Base-by-base conservation (phyloP, 352 stramenopile species). In the Phytophthora aleatoria region DNA sequence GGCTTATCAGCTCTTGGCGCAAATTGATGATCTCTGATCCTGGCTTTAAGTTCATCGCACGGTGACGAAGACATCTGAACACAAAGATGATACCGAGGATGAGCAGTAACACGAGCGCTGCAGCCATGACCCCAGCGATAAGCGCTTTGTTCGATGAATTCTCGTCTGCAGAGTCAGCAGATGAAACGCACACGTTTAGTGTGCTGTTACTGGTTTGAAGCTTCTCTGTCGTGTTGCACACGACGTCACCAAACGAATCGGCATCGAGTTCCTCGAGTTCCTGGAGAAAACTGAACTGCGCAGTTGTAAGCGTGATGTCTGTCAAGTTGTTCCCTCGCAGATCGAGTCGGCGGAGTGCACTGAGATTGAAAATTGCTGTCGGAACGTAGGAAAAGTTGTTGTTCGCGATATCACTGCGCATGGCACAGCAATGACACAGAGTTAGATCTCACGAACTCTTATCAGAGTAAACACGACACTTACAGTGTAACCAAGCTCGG, bases 381-480 rank as follows among this genome's bases (percentile, higher is more conserved):
- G 81, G 81, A 28, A 90, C 76, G 2, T 54, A 71, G 0, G 74
- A 73, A 7, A 90, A 49, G 3, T 75, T 69, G 51, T 90, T 90
- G 50, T 61, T 55, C 3, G 81, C 75, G 9, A 90, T 28, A 55
- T 90, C 81, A 6, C 81, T 90, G 36, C 30, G n/a, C n/a, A 38
- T 45, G 3, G 20, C 20, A 20, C 20, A 20, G 20, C 20, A 20
- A 20, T 20, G 20, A 20, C 20, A 8, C 9, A 28, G 10, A 35
- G 42, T 62, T 16, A 62, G 26, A 33, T 11, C 7, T 41, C n/a
- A 39, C n/a, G 2, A 27, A 41, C 10, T 11, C 3, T 12, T 27
- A n/a, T 10, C 16, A 13, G 5, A 33, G 33, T 41, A 36, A 27
- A 39, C 27, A 13, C 16, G 27, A 43, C 16, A 36, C 81, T 51